Conservation (phyloP, 2,329 filamentous ascomycete genomes). For the Cordyceps cateniannulata region DNA sequence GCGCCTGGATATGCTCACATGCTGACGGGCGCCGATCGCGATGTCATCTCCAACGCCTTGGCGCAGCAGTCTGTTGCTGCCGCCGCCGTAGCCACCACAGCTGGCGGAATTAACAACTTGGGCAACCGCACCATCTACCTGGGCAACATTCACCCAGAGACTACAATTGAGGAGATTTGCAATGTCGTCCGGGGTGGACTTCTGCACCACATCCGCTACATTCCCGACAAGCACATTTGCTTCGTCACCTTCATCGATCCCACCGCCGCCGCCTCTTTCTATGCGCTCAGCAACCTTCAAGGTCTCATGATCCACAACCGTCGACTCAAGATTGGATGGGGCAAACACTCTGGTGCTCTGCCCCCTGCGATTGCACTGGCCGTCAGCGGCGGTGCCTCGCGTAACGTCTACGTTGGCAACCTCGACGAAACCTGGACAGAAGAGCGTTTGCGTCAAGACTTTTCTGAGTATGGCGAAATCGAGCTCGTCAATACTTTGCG, state of each 20-base stretch:
- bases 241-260: slow-evolving; percentile 99
- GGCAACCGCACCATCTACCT: slow-evolving; percentile 97
- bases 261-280: slow-evolving; percentile 95
- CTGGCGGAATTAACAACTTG: slow-evolving; percentile 93
- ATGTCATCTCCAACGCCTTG: slow-evolving; percentile 91
- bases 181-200: slow-evolving; percentile 95
- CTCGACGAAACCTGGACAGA: slow-evolving; percentile 96
- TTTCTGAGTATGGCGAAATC: slow-evolving; percentile 95
- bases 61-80: slow-evolving; percentile 97
- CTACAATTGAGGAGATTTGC: slow-evolving; percentile 98
- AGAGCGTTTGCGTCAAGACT: slow-evolving; percentile 91
- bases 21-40: slow-evolving; percentile 89
- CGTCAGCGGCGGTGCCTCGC: slow-evolving; percentile 92
- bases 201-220: slow-evolving; percentile 96
- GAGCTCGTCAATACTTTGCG: slow-evolving; percentile 93
- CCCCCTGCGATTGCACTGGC: slow-evolving; percentile 93
- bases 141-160: slow-evolving; percentile 98
- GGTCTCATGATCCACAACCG: slow-evolving; percentile 99
- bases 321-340: slow-evolving; percentile 97
- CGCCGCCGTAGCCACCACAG: slow-evolving; percentile 91
- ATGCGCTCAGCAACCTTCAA: slow-evolving; percentile 93
- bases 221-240: slow-evolving; percentile 99
- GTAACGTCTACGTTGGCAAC: slow-evolving; percentile 97
- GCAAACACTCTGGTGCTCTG: slow-evolving; percentile 94
- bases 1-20: slow-evolving; percentile 95